phyloP scores from a whole-genome alignment of 441 rosid species.

The Lagerstroemia fauriei region DNA sequence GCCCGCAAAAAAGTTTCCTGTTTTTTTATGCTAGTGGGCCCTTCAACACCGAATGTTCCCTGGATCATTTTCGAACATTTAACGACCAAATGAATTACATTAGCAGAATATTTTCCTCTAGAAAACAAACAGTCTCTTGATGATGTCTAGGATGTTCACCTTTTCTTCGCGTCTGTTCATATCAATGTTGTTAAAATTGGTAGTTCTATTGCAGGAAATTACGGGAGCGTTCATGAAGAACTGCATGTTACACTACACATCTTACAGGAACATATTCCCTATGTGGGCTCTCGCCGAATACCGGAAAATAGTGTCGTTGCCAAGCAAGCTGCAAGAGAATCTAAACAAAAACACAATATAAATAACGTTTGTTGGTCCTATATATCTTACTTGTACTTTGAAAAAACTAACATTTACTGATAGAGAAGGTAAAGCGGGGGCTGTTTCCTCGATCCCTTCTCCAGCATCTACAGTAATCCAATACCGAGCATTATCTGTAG shows the following conservation, averaged over 20 bases:
- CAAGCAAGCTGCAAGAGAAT: slow-evolving; percentile 13
- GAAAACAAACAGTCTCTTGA: not conserved
- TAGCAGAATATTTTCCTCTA: not conserved
- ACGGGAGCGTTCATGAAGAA: slow-evolving; percentile 53
- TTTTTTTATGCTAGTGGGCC: too few species aligned
- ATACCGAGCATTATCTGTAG: not conserved
- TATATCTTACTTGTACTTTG: too few species aligned
- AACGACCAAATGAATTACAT: not conserved
- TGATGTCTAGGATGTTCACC: not conserved
- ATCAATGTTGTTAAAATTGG: not conserved
- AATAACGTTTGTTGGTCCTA: not conserved
- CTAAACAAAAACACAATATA: not conserved
- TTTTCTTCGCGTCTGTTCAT: not conserved
- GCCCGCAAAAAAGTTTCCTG: too few species aligned
- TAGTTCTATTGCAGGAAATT: slow-evolving; percentile 40
- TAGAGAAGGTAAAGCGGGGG: not conserved
- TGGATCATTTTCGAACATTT: not conserved
- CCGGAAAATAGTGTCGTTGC: slow-evolving; percentile 34
- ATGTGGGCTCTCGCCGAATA: slow-evolving; percentile 66
- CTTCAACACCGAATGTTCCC: too few species aligned
- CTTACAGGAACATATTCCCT: slow-evolving; percentile 54
- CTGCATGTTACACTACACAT: slow-evolving; percentile 52
- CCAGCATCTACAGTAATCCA: not conserved
- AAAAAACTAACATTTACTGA: too few species aligned
- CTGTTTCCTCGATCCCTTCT: not conserved